Base-by-base conservation (phyloP, 805 yeast species). In the Millerozyma miso region DNA sequence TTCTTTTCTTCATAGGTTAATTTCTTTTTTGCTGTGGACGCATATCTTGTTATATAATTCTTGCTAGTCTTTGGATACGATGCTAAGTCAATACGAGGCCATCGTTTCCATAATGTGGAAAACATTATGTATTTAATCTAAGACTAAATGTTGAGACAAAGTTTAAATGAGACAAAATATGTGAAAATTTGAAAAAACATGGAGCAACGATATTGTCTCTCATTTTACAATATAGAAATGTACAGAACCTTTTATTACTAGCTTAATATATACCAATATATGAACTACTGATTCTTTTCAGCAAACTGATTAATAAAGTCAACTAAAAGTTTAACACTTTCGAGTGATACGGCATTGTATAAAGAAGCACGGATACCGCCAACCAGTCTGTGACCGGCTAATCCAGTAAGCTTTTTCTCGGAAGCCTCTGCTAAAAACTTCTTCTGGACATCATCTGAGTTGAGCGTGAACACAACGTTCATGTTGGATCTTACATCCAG, bases 281-380 rank as follows among this genome's bases (percentile, higher is more conserved):
- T 32, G 6, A 12, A 31, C 35, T 37, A 42, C 17, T 48, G 3
- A 49, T 68, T 59, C 20, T 51, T 61, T 38, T 74, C 55, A 31
- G 81, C 93, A 67, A 85, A 88, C 37, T 77, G 73, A 16, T 71
- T 64, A 35, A 86, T 64, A 53, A 77, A 88, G 16, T 71, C 66
- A 31, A 74, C 80, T 51, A 88, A 69, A 43, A 69, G 53, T 47
- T 79, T 67, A 20, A 80, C 83, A 54, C 87, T 79, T 17, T 75
- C 72, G 38, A 79, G 67, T 3, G 81, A 62, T 40, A 93, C 85
- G 13, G 98, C 97, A 58, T 93, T 91, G 65, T 91, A 90, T 42
- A 89, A 70, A 12, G 97, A 89, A 13, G 95, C 90, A 65, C 99
- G 83, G 66, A 93, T 85, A 23, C 99, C 99, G 40, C 98, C 98